Base-by-base conservation (phyloP, 768 basidiomycete species). In the Russula olivacea region DNA sequence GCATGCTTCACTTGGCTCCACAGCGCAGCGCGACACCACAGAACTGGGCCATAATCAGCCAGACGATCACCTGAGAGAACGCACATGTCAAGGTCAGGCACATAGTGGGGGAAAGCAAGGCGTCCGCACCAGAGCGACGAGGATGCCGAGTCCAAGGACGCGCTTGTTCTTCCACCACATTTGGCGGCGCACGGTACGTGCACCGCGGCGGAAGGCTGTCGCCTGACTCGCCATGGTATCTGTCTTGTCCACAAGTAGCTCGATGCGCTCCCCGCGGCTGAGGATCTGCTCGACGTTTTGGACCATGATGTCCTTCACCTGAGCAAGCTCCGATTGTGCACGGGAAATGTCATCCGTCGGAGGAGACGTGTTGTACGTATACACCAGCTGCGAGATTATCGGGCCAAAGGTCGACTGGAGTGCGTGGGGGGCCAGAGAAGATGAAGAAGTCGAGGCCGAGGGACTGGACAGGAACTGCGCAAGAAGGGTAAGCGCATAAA, bases 221-320 rank as follows among this genome's bases (percentile, higher is more conserved):
- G 96, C 93, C 74, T 98, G 94, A 11, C 86, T 88, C 8, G 91
- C 89, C 86, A 99, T 91, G 59, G 81, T 89, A 72, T 98, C 95
- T 32, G 97, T 99, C 80, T 97, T 97, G 77, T 98, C 93, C 34
- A 98, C 91, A 56, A 99, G 81, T 19, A 98, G 80, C 73, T 98
- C 96, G 68, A 99, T 92, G 58, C 97, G 81, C 74, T 99, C 97
- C 25, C 97, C 97, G 41, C 97, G 81, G 58, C 84, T 88, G 47
- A 99, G 83, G 66, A 98, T 96, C 73, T 94, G 91, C 76, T 98
- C 93, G 66, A 98, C 95, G 73, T 98, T 98, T 75, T 98, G 91
- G 55, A 98, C 95, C 94, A 97, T 96, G 75, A 97, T 92, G 70
- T 94, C 88, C 73, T 97, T 98, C 52, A 97, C 91, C 68, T 92